Evolutionary conservation across 331 rosid species (phyloP).

Genomic region (Arachis monticola): DNA sequence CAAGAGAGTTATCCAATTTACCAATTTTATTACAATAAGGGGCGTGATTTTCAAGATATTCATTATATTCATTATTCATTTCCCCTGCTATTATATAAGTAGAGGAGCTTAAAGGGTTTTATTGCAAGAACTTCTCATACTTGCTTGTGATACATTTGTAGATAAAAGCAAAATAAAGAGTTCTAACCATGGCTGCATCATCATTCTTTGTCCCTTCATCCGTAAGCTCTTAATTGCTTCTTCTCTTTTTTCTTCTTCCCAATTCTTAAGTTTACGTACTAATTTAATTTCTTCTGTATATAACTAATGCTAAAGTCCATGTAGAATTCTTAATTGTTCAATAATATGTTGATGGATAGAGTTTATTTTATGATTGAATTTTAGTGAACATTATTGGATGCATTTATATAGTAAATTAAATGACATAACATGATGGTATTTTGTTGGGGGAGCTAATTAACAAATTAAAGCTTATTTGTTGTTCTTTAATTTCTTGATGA

Average conservation of each 20-base stretch:
- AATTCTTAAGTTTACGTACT: background rate
- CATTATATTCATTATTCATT: background rate
- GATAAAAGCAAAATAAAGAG: background rate
- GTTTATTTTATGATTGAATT: background rate
- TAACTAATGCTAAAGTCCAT: background rate
- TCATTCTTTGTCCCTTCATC: conserved; percentile 80
- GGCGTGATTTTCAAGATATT: conserved; percentile 8
- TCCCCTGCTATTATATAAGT: conserved; percentile 50
- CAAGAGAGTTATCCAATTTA: conserved; percentile 23
- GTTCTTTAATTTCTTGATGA: background rate
- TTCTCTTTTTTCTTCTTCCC: background rate
- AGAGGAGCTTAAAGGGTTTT: conserved; percentile 39
- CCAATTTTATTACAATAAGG: conserved; percentile 31
- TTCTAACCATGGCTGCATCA: conserved; percentile 82
- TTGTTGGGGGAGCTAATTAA: too few relatives aligned
- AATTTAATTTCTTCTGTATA: conserved; percentile 12
- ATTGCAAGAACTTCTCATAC: conserved; percentile 44
- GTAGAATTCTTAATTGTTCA: background rate
- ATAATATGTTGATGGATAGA: background rate
- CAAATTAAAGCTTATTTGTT: too few relatives aligned
- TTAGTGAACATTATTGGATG: background rate
- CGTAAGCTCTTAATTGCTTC: conserved; percentile 49
- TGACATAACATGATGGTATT: too few relatives aligned
- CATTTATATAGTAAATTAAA: background rate
- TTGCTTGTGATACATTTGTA: conserved; percentile 21